Evolutionary conservation across 805 yeast species (phyloP), one percentile per base, ranked within the genome.

Genomic region (Yarrowia hollandica): DNA sequence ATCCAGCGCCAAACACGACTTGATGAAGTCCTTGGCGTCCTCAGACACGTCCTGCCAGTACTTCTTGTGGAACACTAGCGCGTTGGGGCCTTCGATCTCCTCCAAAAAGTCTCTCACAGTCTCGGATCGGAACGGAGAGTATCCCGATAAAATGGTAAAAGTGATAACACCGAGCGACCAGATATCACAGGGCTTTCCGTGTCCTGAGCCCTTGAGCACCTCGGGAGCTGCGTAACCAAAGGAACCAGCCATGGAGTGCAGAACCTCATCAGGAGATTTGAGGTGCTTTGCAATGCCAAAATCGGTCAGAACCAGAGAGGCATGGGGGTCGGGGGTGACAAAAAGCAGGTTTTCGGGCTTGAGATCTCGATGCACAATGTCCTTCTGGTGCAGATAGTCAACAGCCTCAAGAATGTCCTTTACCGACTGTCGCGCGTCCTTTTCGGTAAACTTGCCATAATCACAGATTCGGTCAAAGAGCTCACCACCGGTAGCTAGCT

Each of bases 211-310:
- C 38, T 83, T 74, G 34, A 92, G 79, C 7, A 92, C 90, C 69
- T 92, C 99, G 0, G 99, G 99, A 0, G 98, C 98, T 30, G 96
- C 97, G 71, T 92, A 92, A 1, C 99, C 98, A 72, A 89, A 84
- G 0, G 96, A 88, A 1, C 98, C 98, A 0, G 96, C 96, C 38
- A 88, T 84, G 19, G 85, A 76, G 28, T 79, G 82, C 61, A 89
- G 75, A 61, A 81, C 74, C 60, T 86, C 89, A 64, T 82, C 80
- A 3, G 82, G 78, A 11, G 77, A 71, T 61, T 78, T 76, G 63
- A 92, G 74, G 65, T 82, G 79, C 71, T 89, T 89, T 30, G 98
- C 97, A 62, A 92, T 94, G 52, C 99, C 99, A 72, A 92, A 92
- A 74, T 92, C 99, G 0, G 97, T 97, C 63, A 92, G 76, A 10